Evolutionary conservation across 2,329 filamentous ascomycete genomes (phyloP).

Genomic region (Zymoseptoria crescenta): DNA sequence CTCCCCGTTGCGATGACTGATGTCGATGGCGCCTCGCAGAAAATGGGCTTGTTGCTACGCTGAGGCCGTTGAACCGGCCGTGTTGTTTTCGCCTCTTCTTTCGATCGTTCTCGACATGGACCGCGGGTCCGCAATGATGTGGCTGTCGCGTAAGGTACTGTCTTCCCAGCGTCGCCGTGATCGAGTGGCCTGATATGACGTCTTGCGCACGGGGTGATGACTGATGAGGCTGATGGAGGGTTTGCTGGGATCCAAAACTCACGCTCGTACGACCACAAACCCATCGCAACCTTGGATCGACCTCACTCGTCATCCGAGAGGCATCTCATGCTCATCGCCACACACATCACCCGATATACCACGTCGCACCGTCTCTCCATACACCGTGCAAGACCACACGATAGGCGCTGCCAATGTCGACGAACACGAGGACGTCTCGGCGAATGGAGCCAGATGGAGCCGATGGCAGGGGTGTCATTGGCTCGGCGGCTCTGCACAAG

Average conservation of each 20-base stretch:
- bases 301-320: background rate
- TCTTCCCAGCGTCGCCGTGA: background rate
- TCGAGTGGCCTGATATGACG: too few relatives aligned
- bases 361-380: background rate
- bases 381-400: background rate
- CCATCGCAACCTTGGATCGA: background rate
- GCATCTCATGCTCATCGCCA: background rate
- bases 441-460: background rate
- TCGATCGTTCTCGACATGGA: background rate
- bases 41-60: background rate
- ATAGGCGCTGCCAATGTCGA: background rate
- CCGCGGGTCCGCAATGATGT: background rate
- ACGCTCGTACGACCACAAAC: background rate
- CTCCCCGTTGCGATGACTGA: background rate
- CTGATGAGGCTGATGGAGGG: background rate
- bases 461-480: background rate
- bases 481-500: background rate
- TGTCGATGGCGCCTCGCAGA: background rate
- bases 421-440: background rate
- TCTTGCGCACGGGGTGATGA: background rate
- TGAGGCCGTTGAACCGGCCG: background rate
- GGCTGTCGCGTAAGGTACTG: too few relatives aligned
- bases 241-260: background rate
- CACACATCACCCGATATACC: background rate
- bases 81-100: background rate